Conservation (phyloP, 1,284 basidiomycete genomes). For the Mycena sp. region DNA sequence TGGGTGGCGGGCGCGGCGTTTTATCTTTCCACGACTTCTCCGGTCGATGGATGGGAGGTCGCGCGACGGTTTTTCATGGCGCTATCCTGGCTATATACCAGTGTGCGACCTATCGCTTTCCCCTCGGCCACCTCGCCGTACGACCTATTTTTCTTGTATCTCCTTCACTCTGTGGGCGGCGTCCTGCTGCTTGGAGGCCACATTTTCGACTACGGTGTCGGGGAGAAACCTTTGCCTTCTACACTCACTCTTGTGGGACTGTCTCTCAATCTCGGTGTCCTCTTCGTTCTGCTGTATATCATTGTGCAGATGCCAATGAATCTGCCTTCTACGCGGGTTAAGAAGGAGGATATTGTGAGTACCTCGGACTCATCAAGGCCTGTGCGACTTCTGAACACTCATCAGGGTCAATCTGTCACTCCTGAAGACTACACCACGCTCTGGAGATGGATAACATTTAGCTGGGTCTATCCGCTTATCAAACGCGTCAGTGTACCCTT, state of each 20-base stretch:
- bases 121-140: conserved; percentile 53
- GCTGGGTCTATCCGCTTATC: conserved; percentile 80
- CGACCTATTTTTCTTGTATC: conserved; percentile 50
- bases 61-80: conserved; percentile 52
- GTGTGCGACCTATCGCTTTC: conserved; percentile 48
- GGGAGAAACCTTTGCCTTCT: conserved; percentile 47
- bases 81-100: conserved; percentile 66
- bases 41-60: conserved; percentile 30
- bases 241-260: background rate
- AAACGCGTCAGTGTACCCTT: conserved; percentile 57
- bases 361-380: no score
- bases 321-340: background rate
- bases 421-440: conserved; percentile 83
- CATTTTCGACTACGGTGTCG: conserved; percentile 55
- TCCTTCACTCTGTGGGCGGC: conserved; percentile 51
- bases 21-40: background rate
- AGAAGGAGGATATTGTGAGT: no score
- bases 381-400: no score
- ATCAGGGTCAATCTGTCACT: conserved; percentile 61
- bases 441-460: conserved; percentile 80
- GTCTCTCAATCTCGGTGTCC: background rate
- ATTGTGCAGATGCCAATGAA: background rate
- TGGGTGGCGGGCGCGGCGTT: conserved; percentile 12
- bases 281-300: background rate
- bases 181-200: conserved; percentile 57